These are phyloP conservation scores for Trametes sp. DNA, from an alignment of 1,284 basidiomycete genomes.

Conservation along the genomic window DNA sequence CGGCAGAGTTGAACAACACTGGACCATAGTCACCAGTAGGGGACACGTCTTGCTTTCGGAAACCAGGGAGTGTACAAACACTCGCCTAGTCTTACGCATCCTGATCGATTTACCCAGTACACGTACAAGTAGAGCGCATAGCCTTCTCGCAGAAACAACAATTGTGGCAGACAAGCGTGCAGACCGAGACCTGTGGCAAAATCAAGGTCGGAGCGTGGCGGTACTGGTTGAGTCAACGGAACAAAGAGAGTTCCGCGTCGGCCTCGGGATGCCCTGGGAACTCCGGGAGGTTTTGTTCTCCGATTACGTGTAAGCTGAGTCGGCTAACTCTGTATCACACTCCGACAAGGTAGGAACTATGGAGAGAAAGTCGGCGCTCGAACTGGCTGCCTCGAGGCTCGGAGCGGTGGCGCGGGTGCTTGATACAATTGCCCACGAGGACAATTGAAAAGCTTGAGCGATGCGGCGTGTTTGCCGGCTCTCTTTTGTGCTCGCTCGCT, in stretches of 20 bases:
- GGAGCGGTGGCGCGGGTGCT: slow-evolving; percentile 4
- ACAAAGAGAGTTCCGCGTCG: slow-evolving; percentile 5
- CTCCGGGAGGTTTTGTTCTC: not conserved
- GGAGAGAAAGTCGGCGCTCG: not conserved
- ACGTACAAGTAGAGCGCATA: not conserved
- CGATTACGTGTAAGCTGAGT: not conserved
- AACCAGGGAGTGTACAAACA: too few species aligned
- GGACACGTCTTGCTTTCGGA: too few species aligned
- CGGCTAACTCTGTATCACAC: not conserved
- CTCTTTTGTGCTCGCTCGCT: slow-evolving; percentile 4
- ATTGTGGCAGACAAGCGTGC: not conserved
- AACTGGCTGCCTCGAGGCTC: slow-evolving; percentile 1
- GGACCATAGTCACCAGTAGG: too few species aligned
- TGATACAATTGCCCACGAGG: slow-evolving; percentile 14
- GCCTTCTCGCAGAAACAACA: not conserved
- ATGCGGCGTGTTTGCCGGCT: slow-evolving; percentile 2
- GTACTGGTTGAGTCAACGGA: slow-evolving; percentile 1
- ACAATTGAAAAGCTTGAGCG: slow-evolving; percentile 3
- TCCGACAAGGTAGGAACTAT: not conserved
- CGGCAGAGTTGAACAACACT: too few species aligned
- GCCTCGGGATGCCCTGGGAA: not conserved
- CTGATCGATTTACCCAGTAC: too few species aligned
- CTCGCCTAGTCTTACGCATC: too few species aligned
- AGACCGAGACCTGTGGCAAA: not conserved
- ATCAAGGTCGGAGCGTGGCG: not conserved